A percentile compares a stretch with the other conserved stretches of the same genome.
Conservation (phyloP, 345 rosid genomes). For the Reutealis trisperma region DNA sequence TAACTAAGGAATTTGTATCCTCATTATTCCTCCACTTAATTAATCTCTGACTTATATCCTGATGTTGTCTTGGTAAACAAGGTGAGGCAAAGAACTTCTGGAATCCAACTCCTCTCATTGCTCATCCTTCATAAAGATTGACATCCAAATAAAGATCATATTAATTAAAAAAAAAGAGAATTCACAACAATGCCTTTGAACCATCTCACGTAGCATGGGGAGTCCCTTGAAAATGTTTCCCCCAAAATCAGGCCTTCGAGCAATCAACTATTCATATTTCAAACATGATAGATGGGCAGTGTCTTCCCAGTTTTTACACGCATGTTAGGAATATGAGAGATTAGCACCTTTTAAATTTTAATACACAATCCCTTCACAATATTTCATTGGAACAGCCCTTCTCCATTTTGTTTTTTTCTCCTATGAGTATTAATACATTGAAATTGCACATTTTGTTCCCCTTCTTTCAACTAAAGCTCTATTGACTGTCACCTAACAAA, state of each 20-base stretch:
- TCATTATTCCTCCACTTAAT: too few relatives aligned
- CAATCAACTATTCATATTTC: neutral
- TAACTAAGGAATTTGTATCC: too few relatives aligned
- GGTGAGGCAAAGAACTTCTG: too few relatives aligned
- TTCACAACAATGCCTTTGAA: neutral
- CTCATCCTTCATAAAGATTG: neutral
- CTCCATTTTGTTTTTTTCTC: neutral
- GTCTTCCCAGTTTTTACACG: neutral
- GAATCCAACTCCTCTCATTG: neutral
- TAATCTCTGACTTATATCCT: too few relatives aligned
- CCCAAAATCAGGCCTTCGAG: neutral
- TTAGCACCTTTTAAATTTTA: neutral
- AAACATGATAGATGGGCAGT: too few relatives aligned
- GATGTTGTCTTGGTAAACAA: neutral
- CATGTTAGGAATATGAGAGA: neutral
- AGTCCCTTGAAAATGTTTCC: neutral
- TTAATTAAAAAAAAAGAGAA: neutral
- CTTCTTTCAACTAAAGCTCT: neutral
- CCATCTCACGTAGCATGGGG: neutral
- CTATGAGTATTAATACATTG: neutral
- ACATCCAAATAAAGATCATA: neutral
- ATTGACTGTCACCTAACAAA: too few relatives aligned
- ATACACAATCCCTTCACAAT: neutral
- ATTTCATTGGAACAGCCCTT: neutral
- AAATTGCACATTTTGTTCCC: neutral